Evolutionary conservation across 257 asterid genomes (phyloP).

Genomic region (Asclepias syriaca): DNA sequence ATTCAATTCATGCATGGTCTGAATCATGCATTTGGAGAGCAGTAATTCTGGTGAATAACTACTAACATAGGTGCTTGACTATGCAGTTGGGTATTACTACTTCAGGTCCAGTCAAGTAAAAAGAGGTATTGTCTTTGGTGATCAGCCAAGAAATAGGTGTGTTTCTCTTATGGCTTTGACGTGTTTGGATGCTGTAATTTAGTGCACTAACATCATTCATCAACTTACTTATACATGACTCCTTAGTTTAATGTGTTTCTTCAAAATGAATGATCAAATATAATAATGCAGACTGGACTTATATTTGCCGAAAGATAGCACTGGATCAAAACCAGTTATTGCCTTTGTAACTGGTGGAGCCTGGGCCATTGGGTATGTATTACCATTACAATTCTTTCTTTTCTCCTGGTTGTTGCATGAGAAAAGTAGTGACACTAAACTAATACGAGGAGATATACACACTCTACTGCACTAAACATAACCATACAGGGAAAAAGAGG

Average conservation of each 20-base stretch:
- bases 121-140: slow-evolving; percentile 82
- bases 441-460: background rate
- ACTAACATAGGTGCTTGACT: slow-evolving; percentile 14
- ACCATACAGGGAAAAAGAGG: background rate
- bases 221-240: background rate
- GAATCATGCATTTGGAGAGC: background rate
- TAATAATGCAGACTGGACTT: slow-evolving; percentile 68
- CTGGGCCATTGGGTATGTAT: slow-evolving; percentile 86
- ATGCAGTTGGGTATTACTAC: slow-evolving; percentile 88
- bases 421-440: background rate
- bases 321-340: slow-evolving; percentile 85
- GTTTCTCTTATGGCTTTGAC: slow-evolving; percentile 5
- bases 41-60: slow-evolving; percentile 6
- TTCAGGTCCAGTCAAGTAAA: slow-evolving; percentile 68
- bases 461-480: background rate
- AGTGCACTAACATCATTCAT: background rate
- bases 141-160: slow-evolving; percentile 92
- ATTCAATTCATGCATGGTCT: background rate
- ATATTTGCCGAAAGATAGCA: slow-evolving; percentile 61
- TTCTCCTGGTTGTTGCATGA: background rate
- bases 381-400: background rate
- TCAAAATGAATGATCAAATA: slow-evolving; percentile 7
- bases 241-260: background rate
- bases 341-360: slow-evolving; percentile 99
- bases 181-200: background rate